Percentiles rank a stretch among this genome's conserved stretches.
Conservation (phyloP, 495 filamentous ascomycete genomes). For the Copromyces sp. region DNA sequence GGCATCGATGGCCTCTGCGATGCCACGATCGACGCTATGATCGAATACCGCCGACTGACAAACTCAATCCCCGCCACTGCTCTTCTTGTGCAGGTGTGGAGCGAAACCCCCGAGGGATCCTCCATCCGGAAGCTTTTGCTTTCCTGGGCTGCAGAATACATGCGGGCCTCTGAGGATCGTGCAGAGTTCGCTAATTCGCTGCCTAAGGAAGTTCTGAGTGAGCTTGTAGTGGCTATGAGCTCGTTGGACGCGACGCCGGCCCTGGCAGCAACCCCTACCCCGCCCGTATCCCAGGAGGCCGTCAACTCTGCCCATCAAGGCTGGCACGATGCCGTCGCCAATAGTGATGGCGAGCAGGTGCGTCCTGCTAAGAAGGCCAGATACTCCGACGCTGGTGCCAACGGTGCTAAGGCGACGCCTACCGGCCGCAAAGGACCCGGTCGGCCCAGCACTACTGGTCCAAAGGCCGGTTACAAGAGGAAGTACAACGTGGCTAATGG, state of each 20-base stretch:
- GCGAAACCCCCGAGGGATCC: conserved; percentile 44
- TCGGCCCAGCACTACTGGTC: neutral
- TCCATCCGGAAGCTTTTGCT: conserved; percentile 43
- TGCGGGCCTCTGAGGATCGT: conserved; percentile 38
- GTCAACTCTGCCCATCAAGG: conserved; percentile 17
- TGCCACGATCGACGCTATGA: conserved; percentile 41
- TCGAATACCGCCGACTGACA: conserved; percentile 37
- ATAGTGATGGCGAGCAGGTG: conserved; percentile 15
- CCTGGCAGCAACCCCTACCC: neutral
- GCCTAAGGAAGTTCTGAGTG: conserved; percentile 44
- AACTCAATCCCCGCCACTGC: conserved; percentile 40
- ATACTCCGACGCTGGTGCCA: conserved; percentile 19
- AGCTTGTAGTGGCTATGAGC: conserved; percentile 47
- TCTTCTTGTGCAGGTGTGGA: conserved; percentile 44
- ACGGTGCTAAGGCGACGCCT: neutral
- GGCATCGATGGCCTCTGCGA: conserved; percentile 44
- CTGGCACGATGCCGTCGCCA: conserved; percentile 26
- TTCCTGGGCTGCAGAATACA: conserved; percentile 47
- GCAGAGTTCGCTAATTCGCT: conserved; percentile 42
- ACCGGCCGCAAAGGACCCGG: conserved; percentile 9
- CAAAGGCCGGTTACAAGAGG: conserved; percentile 17
- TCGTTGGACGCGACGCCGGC: conserved; percentile 27
- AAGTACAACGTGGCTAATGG: conserved; percentile 10
- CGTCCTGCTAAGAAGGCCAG: conserved; percentile 27
- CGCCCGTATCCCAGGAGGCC: neutral